A percentile compares a stretch with the other conserved stretches of the same genome.
Evolutionary conservation across 2,329 filamentous ascomycete genomes (phyloP).

Genomic region (Septoria petroselini): DNA sequence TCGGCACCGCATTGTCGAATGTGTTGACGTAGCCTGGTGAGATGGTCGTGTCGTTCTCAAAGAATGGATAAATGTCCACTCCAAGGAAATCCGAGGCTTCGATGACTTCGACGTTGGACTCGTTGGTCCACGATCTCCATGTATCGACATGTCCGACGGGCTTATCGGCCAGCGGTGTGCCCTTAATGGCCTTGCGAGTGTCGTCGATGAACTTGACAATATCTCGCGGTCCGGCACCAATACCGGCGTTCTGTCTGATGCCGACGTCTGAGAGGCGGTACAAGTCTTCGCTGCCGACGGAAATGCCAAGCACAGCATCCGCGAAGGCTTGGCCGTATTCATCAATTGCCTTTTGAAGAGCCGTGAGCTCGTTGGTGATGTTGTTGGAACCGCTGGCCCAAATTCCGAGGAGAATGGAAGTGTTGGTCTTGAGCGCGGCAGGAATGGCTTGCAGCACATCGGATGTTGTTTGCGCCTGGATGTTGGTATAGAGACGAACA

Average conservation of each 20-base stretch:
- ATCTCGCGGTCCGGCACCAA: slow-evolving; percentile 60
- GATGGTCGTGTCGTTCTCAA: slow-evolving; percentile 57
- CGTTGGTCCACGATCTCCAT: slow-evolving; percentile 71
- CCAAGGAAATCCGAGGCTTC: slow-evolving; percentile 73
- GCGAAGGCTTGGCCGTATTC: slow-evolving; percentile 66
- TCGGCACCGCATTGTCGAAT: slow-evolving; percentile 60
- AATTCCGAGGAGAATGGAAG: slow-evolving; percentile 72
- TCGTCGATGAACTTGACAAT: slow-evolving; percentile 68
- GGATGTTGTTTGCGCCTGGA: slow-evolving; percentile 46
- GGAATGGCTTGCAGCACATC: slow-evolving; percentile 67
- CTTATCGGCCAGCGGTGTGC: slow-evolving; percentile 54
- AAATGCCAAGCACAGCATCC: slow-evolving; percentile 67
- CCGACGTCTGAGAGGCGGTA: slow-evolving; percentile 67
- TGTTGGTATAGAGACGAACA: slow-evolving; percentile 68
- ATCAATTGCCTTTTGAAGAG: slow-evolving; percentile 65
- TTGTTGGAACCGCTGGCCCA: slow-evolving; percentile 57
- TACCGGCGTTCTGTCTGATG: slow-evolving; percentile 55
- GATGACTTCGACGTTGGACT: slow-evolving; percentile 67
- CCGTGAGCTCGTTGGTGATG: slow-evolving; percentile 70
- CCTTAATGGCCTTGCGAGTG: slow-evolving; percentile 61
- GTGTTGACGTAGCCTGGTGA: slow-evolving; percentile 51
- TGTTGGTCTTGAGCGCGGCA: slow-evolving; percentile 77
- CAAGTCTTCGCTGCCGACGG: slow-evolving; percentile 80
- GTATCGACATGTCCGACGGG: slow-evolving; percentile 84
- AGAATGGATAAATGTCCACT: slow-evolving; percentile 70